phyloP scores from a whole-genome alignment of 2,329 filamentous ascomycete species.

The Diaporthe longicolla region DNA sequence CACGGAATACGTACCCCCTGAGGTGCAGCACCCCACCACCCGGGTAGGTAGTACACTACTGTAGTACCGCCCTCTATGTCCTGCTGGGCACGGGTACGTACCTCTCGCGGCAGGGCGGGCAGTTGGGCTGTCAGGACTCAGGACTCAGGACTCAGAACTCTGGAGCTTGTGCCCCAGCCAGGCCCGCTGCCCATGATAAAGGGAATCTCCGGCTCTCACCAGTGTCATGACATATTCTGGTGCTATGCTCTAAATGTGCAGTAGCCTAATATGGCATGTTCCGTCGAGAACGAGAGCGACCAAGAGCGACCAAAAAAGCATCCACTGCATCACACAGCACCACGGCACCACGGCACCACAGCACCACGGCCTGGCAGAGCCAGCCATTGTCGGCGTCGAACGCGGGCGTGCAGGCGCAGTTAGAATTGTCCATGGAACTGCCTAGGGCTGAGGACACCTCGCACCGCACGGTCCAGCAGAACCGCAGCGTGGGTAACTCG shows the following conservation, averaged over 20 bases:
- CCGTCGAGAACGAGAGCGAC: background rate
- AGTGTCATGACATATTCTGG: background rate
- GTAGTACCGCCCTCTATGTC: too few relatives aligned
- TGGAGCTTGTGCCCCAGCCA: background rate
- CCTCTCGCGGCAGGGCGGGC: background rate
- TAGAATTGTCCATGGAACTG: background rate
- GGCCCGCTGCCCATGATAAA: constrained; percentile 12
- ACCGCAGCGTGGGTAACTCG: constrained; percentile 40
- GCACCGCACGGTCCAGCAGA: constrained; percentile 40
- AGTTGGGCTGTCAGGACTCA: background rate
- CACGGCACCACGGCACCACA: background rate
- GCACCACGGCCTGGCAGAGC: background rate
- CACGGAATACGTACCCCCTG: background rate
- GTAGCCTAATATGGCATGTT: background rate
- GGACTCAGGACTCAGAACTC: too few relatives aligned
- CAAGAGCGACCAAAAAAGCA: background rate
- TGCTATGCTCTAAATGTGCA: background rate
- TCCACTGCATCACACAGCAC: background rate
- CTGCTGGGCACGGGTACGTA: background rate
- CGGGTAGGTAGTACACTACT: background rate
- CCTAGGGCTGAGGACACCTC: constrained; percentile 37
- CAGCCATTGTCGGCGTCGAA: constrained; percentile 4
- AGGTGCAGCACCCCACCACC: background rate
- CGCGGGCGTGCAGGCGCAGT: background rate
- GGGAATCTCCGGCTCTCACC: constrained; percentile 12